These are phyloP conservation scores for Trametes meyenii DNA, from an alignment of 768 basidiomycete species.

Conservation along the genomic window DNA sequence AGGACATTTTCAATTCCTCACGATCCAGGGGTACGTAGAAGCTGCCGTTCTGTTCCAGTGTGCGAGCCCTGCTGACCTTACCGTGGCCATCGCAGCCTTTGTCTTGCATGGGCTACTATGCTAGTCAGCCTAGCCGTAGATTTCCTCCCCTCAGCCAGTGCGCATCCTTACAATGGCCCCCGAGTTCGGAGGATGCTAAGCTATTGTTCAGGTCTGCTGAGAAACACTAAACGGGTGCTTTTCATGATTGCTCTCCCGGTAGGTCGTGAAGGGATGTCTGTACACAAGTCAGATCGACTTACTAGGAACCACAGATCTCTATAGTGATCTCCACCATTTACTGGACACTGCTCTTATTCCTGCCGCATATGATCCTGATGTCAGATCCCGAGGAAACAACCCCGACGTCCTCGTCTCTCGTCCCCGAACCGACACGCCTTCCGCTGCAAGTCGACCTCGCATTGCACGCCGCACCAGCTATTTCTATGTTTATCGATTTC, in stretches of 20 bases:
- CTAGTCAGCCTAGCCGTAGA: slow-evolving; percentile 43
- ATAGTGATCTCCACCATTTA: slow-evolving; percentile 62
- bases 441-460: slow-evolving; percentile 50
- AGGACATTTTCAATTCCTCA: slow-evolving; percentile 73
- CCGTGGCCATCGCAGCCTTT: slow-evolving; percentile 32
- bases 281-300: background rate
- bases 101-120: slow-evolving; percentile 46
- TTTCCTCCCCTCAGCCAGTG: slow-evolving; percentile 35
- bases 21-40: slow-evolving; percentile 68
- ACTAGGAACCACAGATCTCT: slow-evolving; percentile 36
- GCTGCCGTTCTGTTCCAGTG: background rate
- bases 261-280: slow-evolving; percentile 23
- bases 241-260: slow-evolving; percentile 72
- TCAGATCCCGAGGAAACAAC: slow-evolving; percentile 28
- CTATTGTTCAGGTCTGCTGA: background rate
- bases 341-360: slow-evolving; percentile 61
- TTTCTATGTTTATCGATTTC: slow-evolving; percentile 67
- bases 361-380: slow-evolving; percentile 59
- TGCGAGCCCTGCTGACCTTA: background rate
- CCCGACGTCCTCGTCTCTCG: slow-evolving; percentile 36
- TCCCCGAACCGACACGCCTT: slow-evolving; percentile 38
- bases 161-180: background rate
- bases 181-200: background rate
- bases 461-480: slow-evolving; percentile 65
- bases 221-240: slow-evolving; percentile 50